These are phyloP conservation scores for Aspergillus japonicus DNA, from an alignment of 2,329 filamentous ascomycete genomes.

Conservation along the genomic window DNA sequence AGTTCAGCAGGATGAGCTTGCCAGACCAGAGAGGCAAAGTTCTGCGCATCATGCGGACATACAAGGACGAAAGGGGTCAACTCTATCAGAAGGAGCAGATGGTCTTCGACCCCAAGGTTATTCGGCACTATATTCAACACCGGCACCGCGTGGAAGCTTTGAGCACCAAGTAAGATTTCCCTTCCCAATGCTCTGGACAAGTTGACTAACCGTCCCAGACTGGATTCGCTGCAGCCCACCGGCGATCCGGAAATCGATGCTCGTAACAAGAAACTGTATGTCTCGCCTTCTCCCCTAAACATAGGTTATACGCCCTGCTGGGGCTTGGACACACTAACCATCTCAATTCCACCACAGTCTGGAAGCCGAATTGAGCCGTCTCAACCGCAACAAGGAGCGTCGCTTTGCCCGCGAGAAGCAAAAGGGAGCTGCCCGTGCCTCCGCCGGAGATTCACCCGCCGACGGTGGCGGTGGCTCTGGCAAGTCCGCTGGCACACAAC, in stretches of 20 bases:
- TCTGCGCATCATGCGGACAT: constrained; percentile 71
- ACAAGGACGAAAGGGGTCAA: constrained; percentile 64
- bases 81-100: constrained; percentile 58
- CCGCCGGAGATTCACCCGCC: constrained; percentile 45
- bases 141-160: constrained; percentile 70
- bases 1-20: constrained; percentile 70
- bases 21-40: constrained; percentile 67
- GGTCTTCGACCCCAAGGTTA: constrained; percentile 79
- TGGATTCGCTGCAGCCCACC: constrained; percentile 62
- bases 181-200: background rate
- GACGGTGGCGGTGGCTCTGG: constrained; percentile 50
- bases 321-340: background rate
- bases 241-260: constrained; percentile 66
- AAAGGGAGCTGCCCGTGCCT: constrained; percentile 60
- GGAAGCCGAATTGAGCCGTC: constrained; percentile 72
- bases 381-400: constrained; percentile 88
- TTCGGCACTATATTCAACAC: constrained; percentile 81
- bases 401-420: constrained; percentile 87
- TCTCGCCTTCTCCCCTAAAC: constrained; percentile 4
- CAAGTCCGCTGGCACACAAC: constrained; percentile 65
- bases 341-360: constrained; percentile 49
- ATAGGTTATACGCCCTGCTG: background rate
- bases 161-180: constrained; percentile 65
- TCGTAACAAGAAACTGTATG: constrained; percentile 59
- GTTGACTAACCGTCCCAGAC: constrained; percentile 38